A percentile compares a stretch with the other conserved stretches of the same genome.
Conservation (phyloP, 1,284 basidiomycete species). For the Sanghuangporus baumii region DNA sequence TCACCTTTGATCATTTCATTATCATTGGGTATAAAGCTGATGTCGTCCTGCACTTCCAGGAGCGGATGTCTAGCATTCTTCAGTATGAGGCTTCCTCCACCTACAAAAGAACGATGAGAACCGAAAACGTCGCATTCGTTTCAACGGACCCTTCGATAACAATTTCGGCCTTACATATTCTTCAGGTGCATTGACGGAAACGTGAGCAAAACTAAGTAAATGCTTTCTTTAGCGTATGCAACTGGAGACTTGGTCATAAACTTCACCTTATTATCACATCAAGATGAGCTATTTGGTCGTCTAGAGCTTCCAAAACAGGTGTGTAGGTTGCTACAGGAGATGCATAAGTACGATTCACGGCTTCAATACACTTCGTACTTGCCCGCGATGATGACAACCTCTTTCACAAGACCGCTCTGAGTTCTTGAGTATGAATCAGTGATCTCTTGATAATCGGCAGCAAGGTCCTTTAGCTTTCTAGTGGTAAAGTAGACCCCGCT, state of each 20-base stretch:
- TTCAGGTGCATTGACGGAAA: conserved; percentile 81
- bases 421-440: conserved; percentile 69
- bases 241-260: neutral
- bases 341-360: neutral
- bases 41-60: conserved; percentile 93
- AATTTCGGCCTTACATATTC: conserved; percentile 84
- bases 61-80: conserved; percentile 92
- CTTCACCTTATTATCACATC: conserved; percentile 86
- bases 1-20: conserved; percentile 81
- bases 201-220: conserved; percentile 76
- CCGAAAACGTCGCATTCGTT: neutral
- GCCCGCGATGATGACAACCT: conserved; percentile 92
- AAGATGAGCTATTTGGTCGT: conserved; percentile 82
- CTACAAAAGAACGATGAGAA: conserved; percentile 31
- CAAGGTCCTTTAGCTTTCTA: conserved; percentile 62
- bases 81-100: conserved; percentile 73
- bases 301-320: conserved; percentile 85
- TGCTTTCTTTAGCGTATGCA: neutral
- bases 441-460: conserved; percentile 70
- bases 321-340: conserved; percentile 73
- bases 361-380: conserved; percentile 26
- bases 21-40: conserved; percentile 95
- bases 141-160: conserved; percentile 55
- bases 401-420: conserved; percentile 84
- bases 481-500: conserved; percentile 94